Evolutionary conservation across 1,139 yeast species (phyloP), one percentile per base, ranked within the genome.

Genomic region (Arxiozyma bovina): DNA sequence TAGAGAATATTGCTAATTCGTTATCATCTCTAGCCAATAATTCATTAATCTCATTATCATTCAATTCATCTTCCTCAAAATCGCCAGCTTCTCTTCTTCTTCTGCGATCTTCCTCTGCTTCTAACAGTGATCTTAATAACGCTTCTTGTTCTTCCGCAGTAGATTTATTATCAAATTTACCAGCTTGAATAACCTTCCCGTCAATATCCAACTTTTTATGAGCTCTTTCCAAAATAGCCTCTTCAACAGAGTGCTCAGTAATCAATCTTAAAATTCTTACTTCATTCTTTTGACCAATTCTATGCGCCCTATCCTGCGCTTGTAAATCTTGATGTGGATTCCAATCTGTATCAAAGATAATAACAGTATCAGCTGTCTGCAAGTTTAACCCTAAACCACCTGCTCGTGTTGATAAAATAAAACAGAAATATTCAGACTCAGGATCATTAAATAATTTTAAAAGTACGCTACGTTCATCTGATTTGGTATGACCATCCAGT

Each of bases 271-370:
- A 77, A 62, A 87, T 87, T 65, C 91, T 76, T 46, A 87, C 95
- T 67, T 85, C 94, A 66, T 87, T 86, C 74, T 87, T 87, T 68
- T 87, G 95, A 48, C 95, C 96, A 71, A 87, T 87, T 75, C 96
- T 80, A 73, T 87, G 95, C 0, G 95, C 95, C 74, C 96, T 80
- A 69, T 88, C 95, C 70, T 87, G 93, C 8, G 95, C 95, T 71
- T 87, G 96, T 65, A 87, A 78, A 80, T 87, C 95, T 70, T 87
- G 96, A 73, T 87, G 95, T 3, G 96, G 96, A 68, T 87, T 87
- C 93, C 94, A 87, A 75, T 87, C 96, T 8, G 94, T 85, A 68
- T 87, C 96, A 65, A 87, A 87, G 57, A 87, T 87, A 61, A 87
- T 84, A 50, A 87, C 95, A 0, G 95, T 87, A 71, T 87, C 96